These are phyloP conservation scores for Dactylellina leptospora DNA, from an alignment of 2,329 filamentous ascomycete species.

Conservation along the genomic window DNA sequence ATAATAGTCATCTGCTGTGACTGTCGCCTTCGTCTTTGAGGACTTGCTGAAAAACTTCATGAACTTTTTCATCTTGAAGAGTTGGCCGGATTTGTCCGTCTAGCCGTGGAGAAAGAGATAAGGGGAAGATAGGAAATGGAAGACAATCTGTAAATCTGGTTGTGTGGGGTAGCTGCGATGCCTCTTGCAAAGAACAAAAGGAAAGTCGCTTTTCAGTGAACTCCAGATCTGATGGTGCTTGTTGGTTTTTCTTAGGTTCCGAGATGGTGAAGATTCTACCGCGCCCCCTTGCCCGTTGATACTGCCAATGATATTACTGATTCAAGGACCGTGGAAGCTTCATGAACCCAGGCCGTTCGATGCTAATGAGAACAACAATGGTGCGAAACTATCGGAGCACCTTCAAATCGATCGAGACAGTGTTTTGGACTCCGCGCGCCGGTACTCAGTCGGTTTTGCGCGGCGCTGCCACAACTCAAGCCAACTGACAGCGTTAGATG, in stretches of 20 bases:
- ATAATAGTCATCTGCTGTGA: slow-evolving; percentile 36
- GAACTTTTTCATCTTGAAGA: slow-evolving; percentile 40
- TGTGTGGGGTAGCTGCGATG: not conserved
- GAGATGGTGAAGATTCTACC: not conserved
- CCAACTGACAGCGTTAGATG: no score
- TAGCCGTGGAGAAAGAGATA: slow-evolving; percentile 25
- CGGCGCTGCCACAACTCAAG: no score
- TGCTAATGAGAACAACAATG: no score
- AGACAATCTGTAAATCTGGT: not conserved
- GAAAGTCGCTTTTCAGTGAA: not conserved
- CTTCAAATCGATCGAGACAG: no score
- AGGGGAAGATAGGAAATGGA: not conserved
- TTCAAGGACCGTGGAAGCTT: no score
- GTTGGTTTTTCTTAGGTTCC: not conserved
- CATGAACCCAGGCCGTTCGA: no score
- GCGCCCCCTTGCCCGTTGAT: not conserved
- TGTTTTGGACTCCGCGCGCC: no score
- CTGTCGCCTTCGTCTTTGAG: slow-evolving; percentile 29
- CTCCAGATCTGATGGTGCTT: not conserved
- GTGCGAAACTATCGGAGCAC: no score
- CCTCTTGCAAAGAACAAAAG: not conserved
- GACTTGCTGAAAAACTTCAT: slow-evolving; percentile 50
- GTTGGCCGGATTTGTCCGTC: slow-evolving; percentile 20
- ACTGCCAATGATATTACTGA: not conserved
- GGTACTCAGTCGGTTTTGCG: no score